A percentile compares a stretch with the other conserved stretches of the same genome.
Conservation (phyloP, 805 yeast genomes). For the Saccharomycopsis sp. region DNA sequence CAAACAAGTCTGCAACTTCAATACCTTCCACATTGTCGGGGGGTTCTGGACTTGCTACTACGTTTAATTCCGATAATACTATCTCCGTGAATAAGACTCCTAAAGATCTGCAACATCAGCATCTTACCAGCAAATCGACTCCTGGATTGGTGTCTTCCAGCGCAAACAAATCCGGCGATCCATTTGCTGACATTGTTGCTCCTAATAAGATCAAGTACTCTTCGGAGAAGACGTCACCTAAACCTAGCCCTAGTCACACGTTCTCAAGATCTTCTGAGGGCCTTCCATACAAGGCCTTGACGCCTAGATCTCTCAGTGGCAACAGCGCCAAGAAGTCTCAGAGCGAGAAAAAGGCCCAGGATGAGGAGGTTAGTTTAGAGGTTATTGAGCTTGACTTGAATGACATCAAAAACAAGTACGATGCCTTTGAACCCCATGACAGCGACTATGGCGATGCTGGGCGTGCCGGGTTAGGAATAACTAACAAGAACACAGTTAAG, state of each 20-base stretch:
- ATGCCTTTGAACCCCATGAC: background rate
- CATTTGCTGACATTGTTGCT: conserved; percentile 16
- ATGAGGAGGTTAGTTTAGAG: conserved; percentile 10
- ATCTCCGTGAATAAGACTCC: background rate
- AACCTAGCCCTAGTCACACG: background rate
- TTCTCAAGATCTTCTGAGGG: background rate
- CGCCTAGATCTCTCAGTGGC: background rate
- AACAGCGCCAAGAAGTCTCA: background rate
- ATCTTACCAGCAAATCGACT: conserved; percentile 4
- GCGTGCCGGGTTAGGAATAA: background rate
- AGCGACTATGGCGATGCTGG: background rate
- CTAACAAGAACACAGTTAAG: background rate
- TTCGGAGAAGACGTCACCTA: background rate
- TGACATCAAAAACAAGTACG: conserved; percentile 6
- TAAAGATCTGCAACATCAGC: background rate
- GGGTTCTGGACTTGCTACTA: conserved; percentile 2
- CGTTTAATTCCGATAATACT: background rate
- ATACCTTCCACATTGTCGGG: conserved; percentile 8
- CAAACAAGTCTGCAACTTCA: conserved; percentile 14
- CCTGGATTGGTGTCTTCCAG: conserved; percentile 1
- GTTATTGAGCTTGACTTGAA: conserved; percentile 20
- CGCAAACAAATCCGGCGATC: conserved; percentile 7
- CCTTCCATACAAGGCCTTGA: background rate
- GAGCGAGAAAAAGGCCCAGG: background rate
- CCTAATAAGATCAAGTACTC: background rate